Percentiles rank a stretch among this genome's conserved stretches.
Conservation (phyloP, 2,329 filamentous ascomycete genomes). For the Balansia obtecta region DNA sequence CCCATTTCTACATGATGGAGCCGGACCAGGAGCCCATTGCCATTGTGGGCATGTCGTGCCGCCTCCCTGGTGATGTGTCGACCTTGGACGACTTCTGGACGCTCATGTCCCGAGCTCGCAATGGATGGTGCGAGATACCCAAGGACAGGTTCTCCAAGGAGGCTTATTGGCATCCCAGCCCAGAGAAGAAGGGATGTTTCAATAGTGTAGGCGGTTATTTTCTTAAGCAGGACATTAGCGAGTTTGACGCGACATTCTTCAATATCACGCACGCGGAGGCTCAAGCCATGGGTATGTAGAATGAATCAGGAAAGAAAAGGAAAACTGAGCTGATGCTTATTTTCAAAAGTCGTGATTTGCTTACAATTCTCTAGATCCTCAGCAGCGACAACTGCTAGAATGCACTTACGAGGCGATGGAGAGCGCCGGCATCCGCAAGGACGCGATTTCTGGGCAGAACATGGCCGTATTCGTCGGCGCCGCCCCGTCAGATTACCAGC, state of each 20-base stretch:
- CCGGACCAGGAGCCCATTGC: conserved; percentile 22
- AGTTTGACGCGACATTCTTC: conserved; percentile 41
- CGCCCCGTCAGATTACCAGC: conserved; percentile 35
- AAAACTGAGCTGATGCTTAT: background rate
- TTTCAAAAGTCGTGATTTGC: background rate
- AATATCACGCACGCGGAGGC: conserved; percentile 38
- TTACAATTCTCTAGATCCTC: conserved; percentile 28
- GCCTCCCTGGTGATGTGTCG: conserved; percentile 30
- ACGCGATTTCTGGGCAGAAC: conserved; percentile 32
- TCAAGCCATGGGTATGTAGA: conserved; percentile 27
- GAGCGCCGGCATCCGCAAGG: conserved; percentile 36
- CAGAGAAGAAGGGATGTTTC: conserved; percentile 27
- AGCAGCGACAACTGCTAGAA: conserved; percentile 39
- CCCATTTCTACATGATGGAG: conserved; percentile 4
- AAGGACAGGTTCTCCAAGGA: conserved; percentile 34
- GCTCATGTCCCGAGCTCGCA: conserved; percentile 26
- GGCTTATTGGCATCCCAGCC: conserved; percentile 29
- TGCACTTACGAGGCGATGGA: conserved; percentile 42
- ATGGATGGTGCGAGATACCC: conserved; percentile 29
- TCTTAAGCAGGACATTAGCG: conserved; percentile 30
- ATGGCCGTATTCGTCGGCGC: conserved; percentile 39
- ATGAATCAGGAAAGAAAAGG: background rate
- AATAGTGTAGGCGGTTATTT: conserved; percentile 28
- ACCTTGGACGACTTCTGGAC: conserved; percentile 33
- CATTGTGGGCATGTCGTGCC: conserved; percentile 35